phyloP scores from a whole-genome alignment of 83 land plant genomes.

The Thuja plicata region DNA sequence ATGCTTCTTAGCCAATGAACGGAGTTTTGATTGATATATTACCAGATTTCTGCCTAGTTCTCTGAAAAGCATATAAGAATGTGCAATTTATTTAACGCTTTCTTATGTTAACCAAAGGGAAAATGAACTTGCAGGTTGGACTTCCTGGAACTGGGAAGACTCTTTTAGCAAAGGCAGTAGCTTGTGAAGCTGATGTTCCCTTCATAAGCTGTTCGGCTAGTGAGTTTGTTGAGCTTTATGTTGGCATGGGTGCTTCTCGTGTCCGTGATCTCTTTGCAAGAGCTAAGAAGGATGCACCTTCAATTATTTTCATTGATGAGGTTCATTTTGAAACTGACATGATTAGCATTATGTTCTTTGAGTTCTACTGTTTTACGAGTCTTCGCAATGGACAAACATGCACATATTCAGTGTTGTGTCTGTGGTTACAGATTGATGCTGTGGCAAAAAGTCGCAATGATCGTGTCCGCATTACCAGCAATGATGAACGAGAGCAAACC shows the following conservation, averaged over 20 bases:
- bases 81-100: not conserved
- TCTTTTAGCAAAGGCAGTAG: slow-evolving; percentile 95
- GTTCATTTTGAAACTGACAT: slow-evolving; percentile 29
- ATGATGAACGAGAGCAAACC: slow-evolving; percentile 99
- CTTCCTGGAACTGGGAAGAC: slow-evolving; percentile 99
- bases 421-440: slow-evolving; percentile 86
- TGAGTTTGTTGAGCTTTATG: slow-evolving; percentile 98
- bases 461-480: slow-evolving; percentile 87
- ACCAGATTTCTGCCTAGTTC: not conserved
- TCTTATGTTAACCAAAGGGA: not conserved
- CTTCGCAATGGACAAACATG: not conserved
- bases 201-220: slow-evolving; percentile 99
- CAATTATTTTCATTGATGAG: slow-evolving; percentile 99
- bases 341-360: not conserved
- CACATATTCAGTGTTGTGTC: not conserved
- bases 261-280: slow-evolving; percentile 97
- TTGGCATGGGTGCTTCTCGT: slow-evolving; percentile 99
- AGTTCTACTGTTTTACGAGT: not conserved
- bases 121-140: slow-evolving; percentile 68
- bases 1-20: slow-evolving; percentile 8
- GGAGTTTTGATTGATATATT: not conserved
- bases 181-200: slow-evolving; percentile 99
- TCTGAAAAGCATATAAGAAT: not conserved
- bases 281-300: slow-evolving; percentile 99
- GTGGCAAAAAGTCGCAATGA: slow-evolving; percentile 99